Evolutionary conservation across 371 early-diverging fungal genomes (phyloP).

Genomic region (Gilbertella persicaria): DNA sequence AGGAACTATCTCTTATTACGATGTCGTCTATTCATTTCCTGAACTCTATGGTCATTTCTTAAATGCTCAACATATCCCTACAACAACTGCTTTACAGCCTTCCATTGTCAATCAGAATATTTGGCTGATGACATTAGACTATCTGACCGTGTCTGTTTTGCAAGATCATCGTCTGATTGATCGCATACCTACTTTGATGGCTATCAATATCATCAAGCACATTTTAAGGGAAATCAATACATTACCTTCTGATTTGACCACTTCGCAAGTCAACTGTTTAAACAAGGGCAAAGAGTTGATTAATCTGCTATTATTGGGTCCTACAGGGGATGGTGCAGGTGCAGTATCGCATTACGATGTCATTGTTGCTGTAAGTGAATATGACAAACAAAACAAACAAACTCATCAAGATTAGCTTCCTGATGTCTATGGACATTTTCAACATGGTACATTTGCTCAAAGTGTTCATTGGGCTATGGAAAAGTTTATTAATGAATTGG

Average conservation of each 20-base stretch:
- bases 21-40: slow-evolving; percentile 52
- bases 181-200: slow-evolving; percentile 42
- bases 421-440: slow-evolving; percentile 52
- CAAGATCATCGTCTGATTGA: slow-evolving; percentile 47
- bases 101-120: slow-evolving; percentile 41
- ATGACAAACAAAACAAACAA: not conserved
- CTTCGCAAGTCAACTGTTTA: slow-evolving; percentile 39
- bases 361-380: slow-evolving; percentile 42
- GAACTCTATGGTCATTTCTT: slow-evolving; percentile 51
- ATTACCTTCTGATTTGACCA: slow-evolving; percentile 39
- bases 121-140: slow-evolving; percentile 46
- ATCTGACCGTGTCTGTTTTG: slow-evolving; percentile 36
- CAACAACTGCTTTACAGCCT: slow-evolving; percentile 30
- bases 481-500: slow-evolving; percentile 60
- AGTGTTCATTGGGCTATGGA: slow-evolving; percentile 72
- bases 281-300: slow-evolving; percentile 53
- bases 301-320: slow-evolving; percentile 45
- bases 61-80: slow-evolving; percentile 22
- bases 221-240: slow-evolving; percentile 49
- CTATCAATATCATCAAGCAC: slow-evolving; percentile 54
- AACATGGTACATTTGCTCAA: slow-evolving; percentile 50
- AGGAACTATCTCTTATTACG: slow-evolving; percentile 40
- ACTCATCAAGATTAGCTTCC: slow-evolving; percentile 50
- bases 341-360: slow-evolving; percentile 54
- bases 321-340: slow-evolving; percentile 49